Evolutionary conservation across 2,329 filamentous ascomycete species (phyloP).

Genomic region (Emydomyces testavorans): DNA sequence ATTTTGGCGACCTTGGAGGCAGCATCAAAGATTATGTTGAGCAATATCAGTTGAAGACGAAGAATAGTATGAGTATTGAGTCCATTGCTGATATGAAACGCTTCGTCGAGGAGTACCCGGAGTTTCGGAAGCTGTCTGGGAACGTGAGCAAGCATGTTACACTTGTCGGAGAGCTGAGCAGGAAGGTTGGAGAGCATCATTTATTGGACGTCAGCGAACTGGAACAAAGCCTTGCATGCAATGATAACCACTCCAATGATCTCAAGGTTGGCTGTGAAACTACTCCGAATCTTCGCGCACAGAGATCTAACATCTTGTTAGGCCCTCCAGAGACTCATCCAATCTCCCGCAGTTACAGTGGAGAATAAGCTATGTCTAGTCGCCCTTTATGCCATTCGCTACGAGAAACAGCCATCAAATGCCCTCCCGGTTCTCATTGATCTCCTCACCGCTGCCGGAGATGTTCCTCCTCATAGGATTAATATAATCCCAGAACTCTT

Average conservation of each 20-base stretch:
- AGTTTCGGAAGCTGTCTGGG: constrained; percentile 90
- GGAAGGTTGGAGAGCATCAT: constrained; percentile 72
- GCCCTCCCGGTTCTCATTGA: constrained; percentile 76
- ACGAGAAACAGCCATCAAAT: constrained; percentile 75
- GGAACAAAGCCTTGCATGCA: constrained; percentile 92
- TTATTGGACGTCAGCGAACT: constrained; percentile 93
- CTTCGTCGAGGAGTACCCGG: constrained; percentile 96
- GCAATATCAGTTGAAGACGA: constrained; percentile 95
- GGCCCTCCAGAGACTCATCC: constrained; percentile 77
- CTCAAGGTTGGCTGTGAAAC: constrained; percentile 55
- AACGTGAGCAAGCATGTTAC: constrained; percentile 99
- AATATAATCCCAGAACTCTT: constrained; percentile 73
- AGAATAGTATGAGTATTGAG: constrained; percentile 89
- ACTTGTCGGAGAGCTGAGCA: constrained; percentile 81
- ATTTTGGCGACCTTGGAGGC: constrained; percentile 88
- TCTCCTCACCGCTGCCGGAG: constrained; percentile 71
- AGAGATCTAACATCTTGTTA: constrained; percentile 25
- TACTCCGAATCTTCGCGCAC: neutral
- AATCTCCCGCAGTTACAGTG: constrained; percentile 61
- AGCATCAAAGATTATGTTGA: constrained; percentile 99
- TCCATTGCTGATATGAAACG: constrained; percentile 98
- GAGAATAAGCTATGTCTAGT: constrained; percentile 83
- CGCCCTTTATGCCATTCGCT: constrained; percentile 87
- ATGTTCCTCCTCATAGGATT: constrained; percentile 62
- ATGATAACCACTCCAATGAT: constrained; percentile 84